Evolutionary conservation across 176 grass and related monocot genomes (phyloP).

Genomic region (Eremochloa ophiuroides): DNA sequence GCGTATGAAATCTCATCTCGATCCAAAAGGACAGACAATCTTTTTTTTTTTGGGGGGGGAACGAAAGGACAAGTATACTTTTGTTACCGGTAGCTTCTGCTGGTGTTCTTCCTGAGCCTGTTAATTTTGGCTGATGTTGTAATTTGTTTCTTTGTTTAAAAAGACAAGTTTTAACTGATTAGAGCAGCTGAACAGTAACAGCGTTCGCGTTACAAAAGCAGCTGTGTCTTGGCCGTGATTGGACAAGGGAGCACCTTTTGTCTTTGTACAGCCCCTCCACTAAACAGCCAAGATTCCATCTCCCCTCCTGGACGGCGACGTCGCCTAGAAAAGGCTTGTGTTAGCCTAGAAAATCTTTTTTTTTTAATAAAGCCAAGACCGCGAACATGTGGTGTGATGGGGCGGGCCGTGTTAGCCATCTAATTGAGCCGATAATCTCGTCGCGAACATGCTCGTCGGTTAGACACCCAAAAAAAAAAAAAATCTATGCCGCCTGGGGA

Average conservation of each 20-base stretch:
- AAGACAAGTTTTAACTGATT: too few species aligned
- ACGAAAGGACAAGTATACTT: neutral
- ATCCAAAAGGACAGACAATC: neutral
- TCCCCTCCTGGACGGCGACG: conserved; percentile 21
- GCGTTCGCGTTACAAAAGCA: neutral
- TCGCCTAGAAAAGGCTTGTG: neutral
- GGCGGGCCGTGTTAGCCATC: neutral
- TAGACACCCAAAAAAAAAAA: neutral
- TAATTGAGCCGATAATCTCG: neutral
- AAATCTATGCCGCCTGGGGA: neutral
- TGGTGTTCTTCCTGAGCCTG: neutral
- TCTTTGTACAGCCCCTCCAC: conserved; percentile 21
- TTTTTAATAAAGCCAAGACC: neutral
- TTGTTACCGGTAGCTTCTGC: neutral
- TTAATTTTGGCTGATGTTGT: too few species aligned
- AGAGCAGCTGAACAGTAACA: too few species aligned
- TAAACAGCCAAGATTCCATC: conserved; percentile 37
- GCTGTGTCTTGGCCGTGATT: conserved; percentile 1
- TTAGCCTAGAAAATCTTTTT: neutral
- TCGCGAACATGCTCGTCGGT: neutral
- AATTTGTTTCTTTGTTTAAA: too few species aligned
- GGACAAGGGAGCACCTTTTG: conserved; percentile 21
- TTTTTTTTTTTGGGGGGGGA: neutral
- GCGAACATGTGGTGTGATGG: neutral
- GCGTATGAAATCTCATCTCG: neutral